Evolutionary conservation across 108 stramenopile genomes (phyloP).

Genomic region (Pseudonitzschia multiseries): DNA sequence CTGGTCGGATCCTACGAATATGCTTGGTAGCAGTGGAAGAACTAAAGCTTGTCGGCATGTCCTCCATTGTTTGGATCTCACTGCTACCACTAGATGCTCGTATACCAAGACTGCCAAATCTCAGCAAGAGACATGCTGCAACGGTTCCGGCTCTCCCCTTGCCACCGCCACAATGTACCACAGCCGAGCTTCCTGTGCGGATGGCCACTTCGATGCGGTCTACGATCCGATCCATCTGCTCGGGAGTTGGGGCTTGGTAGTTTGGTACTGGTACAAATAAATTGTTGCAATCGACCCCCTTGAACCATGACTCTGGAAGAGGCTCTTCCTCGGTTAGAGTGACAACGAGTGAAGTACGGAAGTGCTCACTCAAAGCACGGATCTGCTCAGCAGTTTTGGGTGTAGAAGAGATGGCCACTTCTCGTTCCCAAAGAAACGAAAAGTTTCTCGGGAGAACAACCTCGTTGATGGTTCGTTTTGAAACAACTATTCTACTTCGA

Average conservation of each 20-base stretch:
- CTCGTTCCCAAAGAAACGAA: not conserved
- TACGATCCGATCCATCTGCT: slow-evolving; percentile 1
- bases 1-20: not conserved
- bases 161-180: slow-evolving; percentile 1
- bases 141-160: slow-evolving; percentile 5
- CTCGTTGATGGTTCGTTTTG: not conserved
- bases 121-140: slow-evolving; percentile 1
- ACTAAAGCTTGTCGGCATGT: not conserved
- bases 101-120: not conserved
- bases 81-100: not conserved
- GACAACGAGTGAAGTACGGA: not conserved
- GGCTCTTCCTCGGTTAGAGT: not conserved
- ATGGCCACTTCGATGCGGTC: not conserved
- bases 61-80: not conserved
- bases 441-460: not conserved
- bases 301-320: not conserved
- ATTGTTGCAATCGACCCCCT: not conserved
- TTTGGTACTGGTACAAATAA: not conserved
- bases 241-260: not conserved
- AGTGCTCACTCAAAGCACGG: not conserved
- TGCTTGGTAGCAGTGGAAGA: not conserved
- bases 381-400: not conserved
- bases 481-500: not conserved
- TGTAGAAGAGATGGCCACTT: not conserved
- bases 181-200: not conserved